Base-by-base conservation (phyloP, 257 asterid species). In the Rhazya stricta region DNA sequence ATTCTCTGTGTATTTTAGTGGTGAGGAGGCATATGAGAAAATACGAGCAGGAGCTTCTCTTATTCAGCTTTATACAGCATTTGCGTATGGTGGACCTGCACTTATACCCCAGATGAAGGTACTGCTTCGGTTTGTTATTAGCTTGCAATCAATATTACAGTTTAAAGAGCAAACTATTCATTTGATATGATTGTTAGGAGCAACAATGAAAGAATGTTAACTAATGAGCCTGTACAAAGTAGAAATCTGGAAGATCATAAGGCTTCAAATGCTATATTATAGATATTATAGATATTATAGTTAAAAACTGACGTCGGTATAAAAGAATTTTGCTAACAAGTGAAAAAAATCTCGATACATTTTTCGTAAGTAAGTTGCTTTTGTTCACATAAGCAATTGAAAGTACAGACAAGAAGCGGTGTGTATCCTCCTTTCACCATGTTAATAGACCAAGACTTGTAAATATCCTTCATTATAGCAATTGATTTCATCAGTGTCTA, bases 31-130 rank as follows among this genome's bases (percentile, higher is more conserved):
- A 45, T 94, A 92, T 89, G 85, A 85, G 84, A 94, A 94, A 82
- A 88, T 94, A 79, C 89, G 97, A 82, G 92, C 99, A 6, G 97
- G 97, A 70, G 99, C 99, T 39, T 88, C 92, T 58, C 99, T 92
- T 61, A 90, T 94, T 78, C 97, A 94, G 94, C 93, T 92, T 27
- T 95, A 95, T 79, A 92, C 99, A 11, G 91, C 96, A 76, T 89
- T 95, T 83, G 98, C 98, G 10, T 94, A 92, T 46, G 97, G 99
- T 1, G 99, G 99, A 2, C 99, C 97, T 39, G 97, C 99, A 37
- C 96, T 95, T 76, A 89, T 95, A 76, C 99, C 99, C 73, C 75
- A 77, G 80, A 88, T 95, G 9, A 95, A 95, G 99, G 98, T 92
- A 87, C 63, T 53, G 51, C 67, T 69, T n/a, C 70, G 23, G 15